Evolutionary conservation across 2,329 filamentous ascomycete species (phyloP), one percentile per base, ranked within the genome.

Genomic region (Trichophyton schoenleinii): DNA sequence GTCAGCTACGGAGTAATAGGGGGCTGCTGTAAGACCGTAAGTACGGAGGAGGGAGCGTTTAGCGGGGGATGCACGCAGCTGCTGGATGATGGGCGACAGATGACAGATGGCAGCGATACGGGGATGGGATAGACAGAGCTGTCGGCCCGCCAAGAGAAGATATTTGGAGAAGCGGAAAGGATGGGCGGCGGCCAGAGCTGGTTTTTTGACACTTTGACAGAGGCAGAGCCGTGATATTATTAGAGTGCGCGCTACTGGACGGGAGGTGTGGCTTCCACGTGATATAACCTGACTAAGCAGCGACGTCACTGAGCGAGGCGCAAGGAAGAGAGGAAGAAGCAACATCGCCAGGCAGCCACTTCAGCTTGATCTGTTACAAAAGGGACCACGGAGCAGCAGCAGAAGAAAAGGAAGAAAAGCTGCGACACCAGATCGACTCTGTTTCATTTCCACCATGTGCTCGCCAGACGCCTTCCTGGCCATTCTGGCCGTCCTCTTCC

Each of bases 401-500:
- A 25, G 34, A 31, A 58, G 55, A 38, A 58, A 15, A 58, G n/a
- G 38, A 38, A 38, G 20, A 20, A n/a, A 9, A 13, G 28, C 28
- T 31, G 28, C 28, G 28, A 31, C 28, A 31, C 28, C 28, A 31
- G 28, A 31, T 38, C 55, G 38, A 58, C 20, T 20, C 28, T 3
- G 38, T 34, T 18, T 57, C 28, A 31, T 57, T 31, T 57, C 38
- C 55, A 41, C 34, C 15, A 84, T 84, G 82, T 84, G 82, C 71
- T 76, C 80, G 69, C 79, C 80, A 68, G 83, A 85, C 72, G 77
- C 83, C 66, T 84, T 85, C 68, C 75, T 85, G 67, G 82, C 78
- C 70, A 71, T 85, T 58, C 74, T 86, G 65, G 81, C 82, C 69
- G 75, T 85, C 69, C 78, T 85, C 69, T 85, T 85, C 72, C 82